A percentile compares a stretch with the other conserved stretches of the same genome.
phyloP scores from a whole-genome alignment of 768 basidiomycete species.

The Amanita muscaria region DNA sequence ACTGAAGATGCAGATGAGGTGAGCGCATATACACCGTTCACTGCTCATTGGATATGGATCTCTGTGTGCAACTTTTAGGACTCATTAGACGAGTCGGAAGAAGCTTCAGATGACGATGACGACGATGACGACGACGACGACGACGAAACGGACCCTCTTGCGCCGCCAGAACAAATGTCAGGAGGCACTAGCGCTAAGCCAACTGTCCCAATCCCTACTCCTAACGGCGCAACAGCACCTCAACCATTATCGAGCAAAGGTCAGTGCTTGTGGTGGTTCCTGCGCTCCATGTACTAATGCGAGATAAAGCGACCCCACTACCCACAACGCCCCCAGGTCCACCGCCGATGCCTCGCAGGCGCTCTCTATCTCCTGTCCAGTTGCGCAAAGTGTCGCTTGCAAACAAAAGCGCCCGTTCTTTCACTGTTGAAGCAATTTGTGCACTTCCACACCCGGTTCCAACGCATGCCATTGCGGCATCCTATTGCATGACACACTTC shows the following conservation, averaged over 20 bases:
- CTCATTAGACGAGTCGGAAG: constrained; percentile 52
- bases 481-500: constrained; percentile 79
- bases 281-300: not conserved
- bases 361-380: constrained; percentile 47
- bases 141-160: constrained; percentile 20
- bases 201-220: constrained; percentile 12
- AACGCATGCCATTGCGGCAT: constrained; percentile 82
- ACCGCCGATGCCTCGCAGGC: constrained; percentile 27
- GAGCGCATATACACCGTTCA: constrained; percentile 24
- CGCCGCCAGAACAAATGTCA: constrained; percentile 11
- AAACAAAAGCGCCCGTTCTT: constrained; percentile 40
- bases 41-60: constrained; percentile 5
- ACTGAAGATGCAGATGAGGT: constrained; percentile 67
- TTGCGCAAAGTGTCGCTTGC: constrained; percentile 37
- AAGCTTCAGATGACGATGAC: constrained; percentile 40
- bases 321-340: constrained; percentile 16
- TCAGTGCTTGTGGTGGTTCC: not conserved
- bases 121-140: constrained; percentile 36
- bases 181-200: constrained; percentile 21
- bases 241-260: not conserved
- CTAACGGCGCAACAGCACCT: constrained; percentile 9
- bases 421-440: constrained; percentile 84
- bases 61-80: constrained; percentile 29
- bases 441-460: constrained; percentile 85
- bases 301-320: constrained; percentile 8